A percentile compares a stretch with the other conserved stretches of the same genome.
Conservation (phyloP, 1,139 yeast species). For the Saccharomyces pastorianus region DNA sequence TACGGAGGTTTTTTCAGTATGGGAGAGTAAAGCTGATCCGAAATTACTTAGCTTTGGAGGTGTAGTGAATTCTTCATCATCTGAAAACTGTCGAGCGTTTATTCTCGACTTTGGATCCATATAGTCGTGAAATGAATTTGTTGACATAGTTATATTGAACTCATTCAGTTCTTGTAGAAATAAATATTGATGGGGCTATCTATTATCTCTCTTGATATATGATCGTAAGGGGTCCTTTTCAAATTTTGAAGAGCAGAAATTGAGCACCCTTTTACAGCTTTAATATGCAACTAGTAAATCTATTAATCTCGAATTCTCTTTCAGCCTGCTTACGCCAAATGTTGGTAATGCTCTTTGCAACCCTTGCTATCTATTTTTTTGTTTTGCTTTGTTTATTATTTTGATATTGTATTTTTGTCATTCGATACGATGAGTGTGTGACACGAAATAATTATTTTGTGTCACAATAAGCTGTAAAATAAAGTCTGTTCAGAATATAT, state of each 20-base stretch:
- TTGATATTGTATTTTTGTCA: neutral
- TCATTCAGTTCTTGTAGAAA: neutral
- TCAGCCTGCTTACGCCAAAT: neutral
- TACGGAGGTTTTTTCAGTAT: neutral
- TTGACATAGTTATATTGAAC: neutral
- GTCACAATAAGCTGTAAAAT: neutral
- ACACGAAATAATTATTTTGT: neutral
- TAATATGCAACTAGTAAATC: too few species aligned
- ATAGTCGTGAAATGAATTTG: neutral
- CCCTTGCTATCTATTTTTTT: neutral
- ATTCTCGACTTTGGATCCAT: neutral
- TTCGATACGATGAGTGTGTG: neutral
- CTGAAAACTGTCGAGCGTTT: slow-evolving; percentile 15
- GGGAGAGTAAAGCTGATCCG: slow-evolving; percentile 27
- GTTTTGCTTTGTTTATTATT: neutral
- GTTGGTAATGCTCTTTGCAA: neutral
- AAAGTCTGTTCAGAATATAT: neutral
- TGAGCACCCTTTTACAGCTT: too few species aligned
- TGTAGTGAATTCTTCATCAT: slow-evolving; percentile 24
- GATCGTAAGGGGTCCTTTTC: neutral
- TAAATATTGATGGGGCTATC: neutral
- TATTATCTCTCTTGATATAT: neutral
- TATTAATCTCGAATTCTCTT: neutral
- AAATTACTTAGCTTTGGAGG: slow-evolving; percentile 29
- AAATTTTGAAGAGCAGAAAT: neutral